Conservation (phyloP, 1,284 basidiomycete species). For the Ganoderma lucidum region DNA sequence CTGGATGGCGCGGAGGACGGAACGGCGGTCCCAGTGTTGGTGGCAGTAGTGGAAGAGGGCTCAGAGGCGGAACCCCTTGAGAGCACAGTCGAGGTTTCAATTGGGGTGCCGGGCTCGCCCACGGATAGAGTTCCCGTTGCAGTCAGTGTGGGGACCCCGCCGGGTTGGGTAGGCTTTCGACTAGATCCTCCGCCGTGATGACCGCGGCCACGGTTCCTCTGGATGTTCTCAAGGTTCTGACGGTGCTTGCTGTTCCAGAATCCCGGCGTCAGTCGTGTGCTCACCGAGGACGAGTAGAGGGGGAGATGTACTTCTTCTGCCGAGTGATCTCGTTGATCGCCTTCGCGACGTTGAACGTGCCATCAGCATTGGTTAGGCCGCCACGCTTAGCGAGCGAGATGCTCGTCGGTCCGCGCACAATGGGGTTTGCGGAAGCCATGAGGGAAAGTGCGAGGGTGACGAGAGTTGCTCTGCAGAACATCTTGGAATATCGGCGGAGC, state of each 20-base stretch:
- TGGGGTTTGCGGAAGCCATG: conserved; percentile 19
- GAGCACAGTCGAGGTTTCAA: conserved; percentile 2
- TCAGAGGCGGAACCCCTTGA: conserved; percentile 13
- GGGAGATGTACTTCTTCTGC: conserved; percentile 30
- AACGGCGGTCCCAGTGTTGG: neutral
- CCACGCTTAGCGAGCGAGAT: conserved; percentile 36
- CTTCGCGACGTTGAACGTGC: conserved; percentile 33
- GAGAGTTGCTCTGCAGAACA: conserved; percentile 38
- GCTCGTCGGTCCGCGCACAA: neutral
- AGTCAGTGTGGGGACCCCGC: neutral
- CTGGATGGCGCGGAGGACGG: neutral
- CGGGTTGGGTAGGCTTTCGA: neutral
- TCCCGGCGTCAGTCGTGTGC: neutral
- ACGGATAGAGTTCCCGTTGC: neutral
- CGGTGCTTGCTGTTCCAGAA: conserved; percentile 32
- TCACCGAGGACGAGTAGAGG: neutral
- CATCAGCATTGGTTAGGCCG: conserved; percentile 33
- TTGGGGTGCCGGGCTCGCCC: conserved; percentile 8
- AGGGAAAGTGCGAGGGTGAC: conserved; percentile 34
- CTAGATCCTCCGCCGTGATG: neutral
- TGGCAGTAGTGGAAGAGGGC: neutral
- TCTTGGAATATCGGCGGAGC: conserved; percentile 16
- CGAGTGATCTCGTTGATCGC: conserved; percentile 30
- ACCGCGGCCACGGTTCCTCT: conserved; percentile 28
- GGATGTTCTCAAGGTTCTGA: conserved; percentile 33